Conservation (phyloP, 1,284 basidiomycete species). For the Porphyrellus sp. region DNA sequence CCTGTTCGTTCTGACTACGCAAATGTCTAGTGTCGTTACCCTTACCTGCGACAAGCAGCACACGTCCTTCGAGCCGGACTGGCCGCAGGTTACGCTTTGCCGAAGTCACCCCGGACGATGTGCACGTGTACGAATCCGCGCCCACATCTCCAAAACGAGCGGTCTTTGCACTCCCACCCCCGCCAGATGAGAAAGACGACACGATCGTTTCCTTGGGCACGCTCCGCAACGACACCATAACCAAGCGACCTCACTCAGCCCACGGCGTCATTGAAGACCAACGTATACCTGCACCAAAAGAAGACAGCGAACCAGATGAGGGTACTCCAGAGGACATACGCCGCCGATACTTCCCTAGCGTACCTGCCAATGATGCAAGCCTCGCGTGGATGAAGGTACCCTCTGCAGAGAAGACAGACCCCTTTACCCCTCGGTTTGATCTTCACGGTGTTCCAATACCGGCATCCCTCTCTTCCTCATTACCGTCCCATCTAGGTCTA, state of each 20-base stretch:
- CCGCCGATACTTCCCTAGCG: slow-evolving; percentile 77
- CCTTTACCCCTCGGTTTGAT: slow-evolving; percentile 62
- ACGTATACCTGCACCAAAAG: not conserved
- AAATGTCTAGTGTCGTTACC: slow-evolving; percentile 22
- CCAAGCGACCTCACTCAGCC: slow-evolving; percentile 10
- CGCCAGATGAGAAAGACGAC: slow-evolving; percentile 45
- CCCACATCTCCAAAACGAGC: slow-evolving; percentile 66
- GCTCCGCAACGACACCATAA: slow-evolving; percentile 35
- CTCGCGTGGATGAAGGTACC: slow-evolving; percentile 71
- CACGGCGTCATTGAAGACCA: slow-evolving; percentile 2
- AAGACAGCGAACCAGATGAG: slow-evolving; percentile 48
- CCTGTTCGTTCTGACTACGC: slow-evolving; percentile 4
- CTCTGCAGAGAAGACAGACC: slow-evolving; percentile 22
- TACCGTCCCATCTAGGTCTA: slow-evolving; percentile 82
- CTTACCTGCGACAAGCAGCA: slow-evolving; percentile 27
- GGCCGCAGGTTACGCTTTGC: slow-evolving; percentile 53
- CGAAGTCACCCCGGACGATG: slow-evolving; percentile 48
- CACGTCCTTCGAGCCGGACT: slow-evolving; percentile 42
- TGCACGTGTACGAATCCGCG: slow-evolving; percentile 76
- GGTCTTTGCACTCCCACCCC: slow-evolving; percentile 47
- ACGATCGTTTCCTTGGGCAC: slow-evolving; percentile 52
- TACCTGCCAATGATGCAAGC: slow-evolving; percentile 62
- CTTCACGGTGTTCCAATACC: slow-evolving; percentile 68
- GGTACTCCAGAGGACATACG: slow-evolving; percentile 83
- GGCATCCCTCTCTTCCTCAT: slow-evolving; percentile 42